Evolutionary conservation across 148 eudicot genomes (phyloP).

Genomic region (Rhododendron williamsianum): DNA sequence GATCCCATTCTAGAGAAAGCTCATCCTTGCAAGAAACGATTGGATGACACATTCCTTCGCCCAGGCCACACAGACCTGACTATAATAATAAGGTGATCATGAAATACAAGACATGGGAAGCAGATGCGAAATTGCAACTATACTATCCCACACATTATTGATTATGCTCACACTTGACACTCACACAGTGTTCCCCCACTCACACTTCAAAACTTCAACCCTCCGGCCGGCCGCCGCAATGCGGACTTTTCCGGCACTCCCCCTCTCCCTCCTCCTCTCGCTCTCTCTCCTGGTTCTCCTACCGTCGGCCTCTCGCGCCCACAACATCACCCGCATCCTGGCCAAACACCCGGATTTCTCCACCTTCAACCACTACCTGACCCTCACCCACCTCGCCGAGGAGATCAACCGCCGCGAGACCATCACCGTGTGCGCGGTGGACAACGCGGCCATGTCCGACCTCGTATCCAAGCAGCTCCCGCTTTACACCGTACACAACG

Average conservation of each 20-base stretch:
- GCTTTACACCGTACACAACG: constrained; percentile 40
- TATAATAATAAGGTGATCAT: background rate
- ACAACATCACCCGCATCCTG: constrained; percentile 66
- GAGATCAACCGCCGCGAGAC: constrained; percentile 71
- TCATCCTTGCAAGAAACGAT: background rate
- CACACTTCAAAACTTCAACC: background rate
- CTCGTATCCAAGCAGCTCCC: constrained; percentile 45
- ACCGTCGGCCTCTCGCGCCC: constrained; percentile 25
- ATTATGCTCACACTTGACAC: background rate
- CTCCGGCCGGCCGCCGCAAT: constrained; percentile 11
- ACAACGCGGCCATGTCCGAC: constrained; percentile 66
- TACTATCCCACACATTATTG: too few relatives aligned
- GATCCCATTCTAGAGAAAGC: background rate
- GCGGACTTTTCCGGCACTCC: background rate
- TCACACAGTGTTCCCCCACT: constrained; percentile 10
- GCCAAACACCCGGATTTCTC: constrained; percentile 53
- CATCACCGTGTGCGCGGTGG: constrained; percentile 72
- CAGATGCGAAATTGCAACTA: background rate
- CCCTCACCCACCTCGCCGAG: constrained; percentile 66
- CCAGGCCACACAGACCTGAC: background rate
- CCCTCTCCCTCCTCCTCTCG: background rate
- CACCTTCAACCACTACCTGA: constrained; percentile 69
- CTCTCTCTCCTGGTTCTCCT: constrained; percentile 12
- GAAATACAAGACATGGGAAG: background rate
- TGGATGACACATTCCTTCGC: background rate